Evolutionary conservation across 345 rosid genomes (phyloP).

Genomic region (Acer campestre): DNA sequence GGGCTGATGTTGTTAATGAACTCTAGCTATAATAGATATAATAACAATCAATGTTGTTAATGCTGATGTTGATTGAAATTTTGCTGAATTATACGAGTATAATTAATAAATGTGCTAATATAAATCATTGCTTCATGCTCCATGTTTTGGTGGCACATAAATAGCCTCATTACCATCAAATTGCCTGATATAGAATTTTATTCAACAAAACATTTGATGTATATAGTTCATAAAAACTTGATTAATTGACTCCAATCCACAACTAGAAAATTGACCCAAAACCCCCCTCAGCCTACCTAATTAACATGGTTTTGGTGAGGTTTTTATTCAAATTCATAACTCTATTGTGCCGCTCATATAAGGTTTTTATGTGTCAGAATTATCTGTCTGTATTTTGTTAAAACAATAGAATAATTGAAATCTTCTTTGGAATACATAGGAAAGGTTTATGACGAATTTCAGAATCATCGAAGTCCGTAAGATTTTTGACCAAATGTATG

Average conservation of each 20-base stretch:
- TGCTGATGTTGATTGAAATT: neutral
- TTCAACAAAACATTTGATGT: neutral
- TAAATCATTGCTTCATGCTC: neutral
- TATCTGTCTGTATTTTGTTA: too few species aligned
- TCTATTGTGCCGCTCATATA: too few species aligned
- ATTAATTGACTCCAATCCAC: neutral
- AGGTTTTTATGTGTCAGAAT: too few species aligned
- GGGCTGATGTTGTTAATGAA: too few species aligned
- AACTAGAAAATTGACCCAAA: neutral
- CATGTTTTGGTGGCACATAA: neutral
- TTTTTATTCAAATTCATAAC: neutral
- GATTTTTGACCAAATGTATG: too few species aligned
- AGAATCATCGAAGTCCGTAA: too few species aligned
- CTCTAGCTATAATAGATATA: too few species aligned
- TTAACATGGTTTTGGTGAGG: neutral
- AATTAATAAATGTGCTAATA: neutral
- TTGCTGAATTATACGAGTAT: neutral
- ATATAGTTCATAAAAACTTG: neutral
- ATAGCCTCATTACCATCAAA: neutral
- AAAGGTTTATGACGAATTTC: too few species aligned
- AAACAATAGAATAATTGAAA: too few species aligned
- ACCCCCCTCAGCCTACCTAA: neutral
- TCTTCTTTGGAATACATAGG: too few species aligned
- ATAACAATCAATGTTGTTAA: neutral
- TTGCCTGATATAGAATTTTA: neutral